Evolutionary conservation across 768 basidiomycete species (phyloP), one percentile per base, ranked within the genome.

Genomic region (Neoboletus magnificus): DNA sequence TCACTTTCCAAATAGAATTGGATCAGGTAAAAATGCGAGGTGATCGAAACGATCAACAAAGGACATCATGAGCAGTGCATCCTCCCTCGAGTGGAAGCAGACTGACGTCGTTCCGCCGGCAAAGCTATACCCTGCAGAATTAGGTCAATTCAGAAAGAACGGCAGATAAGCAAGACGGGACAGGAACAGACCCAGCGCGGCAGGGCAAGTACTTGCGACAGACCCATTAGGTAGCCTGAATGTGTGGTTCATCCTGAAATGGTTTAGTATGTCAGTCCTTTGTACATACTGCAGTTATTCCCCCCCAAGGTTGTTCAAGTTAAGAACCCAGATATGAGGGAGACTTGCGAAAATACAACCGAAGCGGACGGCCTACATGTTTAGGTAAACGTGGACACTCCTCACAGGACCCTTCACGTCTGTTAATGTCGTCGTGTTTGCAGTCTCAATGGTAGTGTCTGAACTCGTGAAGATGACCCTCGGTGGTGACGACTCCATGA

Each of bases 81-180:
- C 11, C 12, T 15, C 10, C 1, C 30, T 29, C 11, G 6, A 52
- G 32, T 29, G 18, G 37, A 33, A 39, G n/a, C 25, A 47, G n/a
- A 70, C 81, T 71, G 55, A 88, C 87, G 87, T 89, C 29, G 88
- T 91, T 67, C 89, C 89, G 45, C 87, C 89, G 16, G 88, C 89
- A 60, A 91, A 91, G 1, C 82, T 77, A 67, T 76, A 90, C 12
- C 89, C 88, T 89, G 47, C 3, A 1, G 15, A 47, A 39, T 48
- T 22, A 10, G 11, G n/a, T 15, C 37, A 20, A 32, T 16, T 46
- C 44, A 46, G 41, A 13, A 18, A 22, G 42, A 39, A 61, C 10
- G 52, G 49, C 53, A 57, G 44, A 42, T 40, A 48, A 15, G 39
- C 3, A 9, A 30, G 39, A 58, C 23, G 54, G 51, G 37, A 27